Percentiles rank a stretch among this genome's conserved stretches.
phyloP scores from a whole-genome alignment of 768 basidiomycete species.

The Auricularia sp. region DNA sequence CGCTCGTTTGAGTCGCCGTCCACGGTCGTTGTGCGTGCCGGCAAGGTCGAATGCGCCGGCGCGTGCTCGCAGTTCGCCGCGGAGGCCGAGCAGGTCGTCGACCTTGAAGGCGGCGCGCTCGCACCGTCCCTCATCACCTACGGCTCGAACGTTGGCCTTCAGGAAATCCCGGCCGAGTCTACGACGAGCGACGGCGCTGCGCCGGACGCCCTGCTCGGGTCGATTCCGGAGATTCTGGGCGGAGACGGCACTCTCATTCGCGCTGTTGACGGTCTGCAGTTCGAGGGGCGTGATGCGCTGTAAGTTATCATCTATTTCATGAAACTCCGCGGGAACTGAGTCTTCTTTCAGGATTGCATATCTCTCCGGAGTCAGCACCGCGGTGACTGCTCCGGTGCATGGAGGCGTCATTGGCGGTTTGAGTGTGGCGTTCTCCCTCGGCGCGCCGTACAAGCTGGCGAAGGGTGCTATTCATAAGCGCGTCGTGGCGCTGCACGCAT shows the following conservation, averaged over 20 bases:
- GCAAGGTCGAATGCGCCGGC: slow-evolving; percentile 24
- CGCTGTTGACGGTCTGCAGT: slow-evolving; percentile 52
- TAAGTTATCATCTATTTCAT: slow-evolving; percentile 26
- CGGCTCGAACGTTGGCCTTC: slow-evolving; percentile 25
- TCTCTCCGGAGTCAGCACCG: slow-evolving; percentile 54
- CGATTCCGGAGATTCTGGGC: slow-evolving; percentile 39
- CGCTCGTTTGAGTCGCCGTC: neutral
- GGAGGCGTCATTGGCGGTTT: slow-evolving; percentile 46
- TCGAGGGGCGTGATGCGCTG: slow-evolving; percentile 60
- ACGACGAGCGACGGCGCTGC: slow-evolving; percentile 25
- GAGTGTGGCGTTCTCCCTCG: slow-evolving; percentile 51
- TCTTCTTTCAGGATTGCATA: slow-evolving; percentile 42
- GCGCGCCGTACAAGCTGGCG: slow-evolving; percentile 46
- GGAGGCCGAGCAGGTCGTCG: slow-evolving; percentile 17
- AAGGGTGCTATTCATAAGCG: slow-evolving; percentile 50
- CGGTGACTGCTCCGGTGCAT: slow-evolving; percentile 40
- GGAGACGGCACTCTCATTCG: slow-evolving; percentile 48
- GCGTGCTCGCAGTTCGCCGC: slow-evolving; percentile 7
- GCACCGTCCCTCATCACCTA: slow-evolving; percentile 25
- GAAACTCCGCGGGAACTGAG: neutral
- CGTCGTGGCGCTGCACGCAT: slow-evolving; percentile 53
- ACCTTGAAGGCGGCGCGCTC: slow-evolving; percentile 23
- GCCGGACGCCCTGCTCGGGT: slow-evolving; percentile 10
- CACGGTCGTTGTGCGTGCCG: slow-evolving; percentile 19
- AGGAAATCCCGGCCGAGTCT: slow-evolving; percentile 26